Evolutionary conservation across 1,284 basidiomycete species (phyloP).

Genomic region (Golubevia sp.): DNA sequence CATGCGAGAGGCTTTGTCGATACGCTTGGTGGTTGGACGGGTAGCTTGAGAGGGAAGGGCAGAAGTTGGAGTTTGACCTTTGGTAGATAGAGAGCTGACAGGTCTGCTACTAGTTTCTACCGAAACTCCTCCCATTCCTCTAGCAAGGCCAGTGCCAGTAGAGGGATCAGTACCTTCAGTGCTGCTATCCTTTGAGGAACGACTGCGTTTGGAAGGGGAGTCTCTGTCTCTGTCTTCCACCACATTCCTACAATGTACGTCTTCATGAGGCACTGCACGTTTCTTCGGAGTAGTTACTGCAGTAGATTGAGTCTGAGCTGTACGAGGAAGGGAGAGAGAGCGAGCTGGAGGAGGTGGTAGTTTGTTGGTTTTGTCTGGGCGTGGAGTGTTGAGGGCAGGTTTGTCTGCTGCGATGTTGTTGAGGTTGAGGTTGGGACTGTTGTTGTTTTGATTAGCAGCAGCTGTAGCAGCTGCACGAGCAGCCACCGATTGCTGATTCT

Average conservation of each 20-base stretch:
- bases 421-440: not conserved
- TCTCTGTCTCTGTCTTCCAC: conserved; percentile 17
- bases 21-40: conserved; percentile 27
- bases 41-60: conserved; percentile 4
- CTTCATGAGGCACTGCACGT: conserved; percentile 50
- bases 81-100: not conserved
- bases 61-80: not conserved
- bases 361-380: not conserved
- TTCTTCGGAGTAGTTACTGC: conserved; percentile 44
- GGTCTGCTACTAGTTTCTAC: conserved; percentile 14
- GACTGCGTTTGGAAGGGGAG: conserved; percentile 34
- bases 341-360: not conserved
- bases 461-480: not conserved
- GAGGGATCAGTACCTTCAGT: conserved; percentile 28
- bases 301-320: not conserved
- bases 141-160: conserved; percentile 19
- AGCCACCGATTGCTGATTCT: not conserved
- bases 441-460: not conserved
- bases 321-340: too few relatives aligned
- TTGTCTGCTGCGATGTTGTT: not conserved
- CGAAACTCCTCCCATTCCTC: conserved; percentile 23
- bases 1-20: conserved; percentile 31
- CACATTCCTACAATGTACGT: conserved; percentile 41
- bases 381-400: not conserved
- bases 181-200: conserved; percentile 34